Evolutionary conservation across 2,329 filamentous ascomycete genomes (phyloP).

Genomic region (Chrysoporthe cubensis): DNA sequence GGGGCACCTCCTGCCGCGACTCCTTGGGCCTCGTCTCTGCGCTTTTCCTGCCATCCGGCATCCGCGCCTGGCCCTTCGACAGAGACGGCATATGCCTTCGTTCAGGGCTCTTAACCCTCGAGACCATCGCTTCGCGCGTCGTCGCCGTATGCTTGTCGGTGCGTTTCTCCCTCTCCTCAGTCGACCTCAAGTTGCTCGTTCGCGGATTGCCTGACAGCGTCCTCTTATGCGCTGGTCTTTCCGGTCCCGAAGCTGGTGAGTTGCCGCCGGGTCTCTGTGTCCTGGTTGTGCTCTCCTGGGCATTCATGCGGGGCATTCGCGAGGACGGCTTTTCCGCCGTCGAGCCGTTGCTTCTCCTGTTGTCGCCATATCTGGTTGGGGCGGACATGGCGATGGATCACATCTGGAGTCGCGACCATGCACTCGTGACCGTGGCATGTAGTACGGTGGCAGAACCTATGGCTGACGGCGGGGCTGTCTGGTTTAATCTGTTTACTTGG

Average conservation of each 20-base stretch:
- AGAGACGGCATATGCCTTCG: slow-evolving; percentile 43
- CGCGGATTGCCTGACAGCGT: slow-evolving; percentile 61
- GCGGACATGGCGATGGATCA: slow-evolving; percentile 36
- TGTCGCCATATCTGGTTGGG: slow-evolving; percentile 34
- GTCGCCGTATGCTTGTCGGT: slow-evolving; percentile 63
- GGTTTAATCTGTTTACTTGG: slow-evolving; percentile 15
- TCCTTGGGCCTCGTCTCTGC: slow-evolving; percentile 52
- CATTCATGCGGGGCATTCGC: slow-evolving; percentile 33
- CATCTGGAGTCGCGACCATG: slow-evolving; percentile 31
- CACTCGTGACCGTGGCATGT: slow-evolving; percentile 15
- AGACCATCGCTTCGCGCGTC: slow-evolving; percentile 65
- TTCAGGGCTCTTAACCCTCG: slow-evolving; percentile 63
- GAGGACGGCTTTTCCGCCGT: slow-evolving; percentile 29
- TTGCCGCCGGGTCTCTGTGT: slow-evolving; percentile 37
- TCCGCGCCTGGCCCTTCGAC: slow-evolving; percentile 40
- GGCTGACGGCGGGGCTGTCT: slow-evolving; percentile 4
- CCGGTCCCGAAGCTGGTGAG: slow-evolving; percentile 24
- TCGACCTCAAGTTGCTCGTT: slow-evolving; percentile 49
- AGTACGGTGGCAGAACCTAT: not conserved
- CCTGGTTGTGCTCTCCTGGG: slow-evolving; percentile 41
- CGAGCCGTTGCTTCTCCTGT: slow-evolving; percentile 32
- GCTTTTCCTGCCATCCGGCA: slow-evolving; percentile 45
- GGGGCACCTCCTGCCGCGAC: slow-evolving; percentile 48
- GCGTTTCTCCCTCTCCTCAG: slow-evolving; percentile 60
- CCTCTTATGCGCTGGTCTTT: slow-evolving; percentile 54